These are phyloP conservation scores for Achlya hypogyna DNA, from an alignment of 352 stramenopile genomes.

Conservation along the genomic window DNA sequence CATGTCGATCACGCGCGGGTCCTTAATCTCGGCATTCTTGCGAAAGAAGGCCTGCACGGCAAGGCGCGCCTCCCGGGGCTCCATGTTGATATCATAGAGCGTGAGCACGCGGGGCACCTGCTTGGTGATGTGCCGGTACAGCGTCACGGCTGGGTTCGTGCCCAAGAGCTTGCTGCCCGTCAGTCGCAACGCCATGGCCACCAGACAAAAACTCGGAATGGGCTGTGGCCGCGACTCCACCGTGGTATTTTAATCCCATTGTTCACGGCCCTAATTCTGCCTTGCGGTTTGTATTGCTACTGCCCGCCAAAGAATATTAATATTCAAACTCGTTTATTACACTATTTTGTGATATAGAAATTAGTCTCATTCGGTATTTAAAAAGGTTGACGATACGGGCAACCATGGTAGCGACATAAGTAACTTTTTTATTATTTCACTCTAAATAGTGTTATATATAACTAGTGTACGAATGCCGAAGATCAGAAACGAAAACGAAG, in stretches of 20 bases:
- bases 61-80: constrained; percentile 75
- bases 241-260: background rate
- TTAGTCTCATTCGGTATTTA: too few relatives aligned
- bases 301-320: background rate
- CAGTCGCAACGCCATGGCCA: constrained; percentile 67
- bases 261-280: background rate
- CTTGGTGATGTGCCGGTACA: constrained; percentile 85
- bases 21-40: constrained; percentile 90
- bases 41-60: constrained; percentile 92
- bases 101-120: constrained; percentile 93
- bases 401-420: too few relatives aligned
- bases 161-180: constrained; percentile 54
- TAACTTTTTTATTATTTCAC: too few relatives aligned
- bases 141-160: constrained; percentile 66
- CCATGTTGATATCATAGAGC: constrained; percentile 97
- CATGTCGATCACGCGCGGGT: constrained; percentile 91
- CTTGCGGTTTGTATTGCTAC: background rate
- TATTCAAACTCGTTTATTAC: background rate
- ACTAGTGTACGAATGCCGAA: too few relatives aligned
- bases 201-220: constrained; percentile 17
- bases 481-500: too few relatives aligned
- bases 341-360: background rate
- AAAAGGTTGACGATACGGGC: too few relatives aligned
- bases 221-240: background rate
- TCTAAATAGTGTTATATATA: too few relatives aligned